Evolutionary conservation across 805 yeast genomes (phyloP).

Genomic region (Limtongozyma cylindracea): DNA sequence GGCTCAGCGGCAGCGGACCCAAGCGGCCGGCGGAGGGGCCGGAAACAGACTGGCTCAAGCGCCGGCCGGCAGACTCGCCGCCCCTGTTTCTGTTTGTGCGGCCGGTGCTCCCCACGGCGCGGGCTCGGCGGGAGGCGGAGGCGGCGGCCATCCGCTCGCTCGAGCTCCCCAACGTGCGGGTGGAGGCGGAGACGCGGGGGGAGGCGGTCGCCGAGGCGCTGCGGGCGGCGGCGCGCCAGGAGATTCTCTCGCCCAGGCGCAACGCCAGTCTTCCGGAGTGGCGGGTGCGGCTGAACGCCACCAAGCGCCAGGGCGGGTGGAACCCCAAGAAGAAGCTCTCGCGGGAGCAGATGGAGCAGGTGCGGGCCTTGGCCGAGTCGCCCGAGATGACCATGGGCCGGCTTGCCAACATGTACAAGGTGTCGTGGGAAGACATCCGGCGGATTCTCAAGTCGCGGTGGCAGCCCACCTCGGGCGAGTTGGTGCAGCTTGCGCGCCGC

Average conservation of each 20-base stretch:
- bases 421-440: conserved; percentile 66
- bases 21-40: too few species aligned
- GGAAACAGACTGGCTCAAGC: too few species aligned
- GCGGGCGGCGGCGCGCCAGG: conserved; percentile 50
- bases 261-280: too few species aligned
- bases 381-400: conserved; percentile 39
- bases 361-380: conserved; percentile 21
- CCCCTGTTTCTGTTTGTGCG: too few species aligned
- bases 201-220: conserved; percentile 5
- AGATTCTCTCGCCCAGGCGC: conserved; percentile 27
- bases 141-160: too few species aligned
- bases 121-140: too few species aligned
- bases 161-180: background rate
- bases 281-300: too few species aligned
- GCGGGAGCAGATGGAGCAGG: conserved; percentile 39
- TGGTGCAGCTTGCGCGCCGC: too few species aligned
- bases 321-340: conserved; percentile 42
- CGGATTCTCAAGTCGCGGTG: conserved; percentile 59
- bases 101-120: too few species aligned
- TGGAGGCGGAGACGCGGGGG: too few species aligned
- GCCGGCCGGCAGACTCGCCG: too few species aligned
- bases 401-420: conserved; percentile 33
- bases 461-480: conserved; percentile 41
- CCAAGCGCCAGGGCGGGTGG: conserved; percentile 47
- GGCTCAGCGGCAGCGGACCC: too few species aligned